Evolutionary conservation across 2,329 filamentous ascomycete species (phyloP), one percentile per base, ranked within the genome.

Genomic region (Seiridium unicorne): DNA sequence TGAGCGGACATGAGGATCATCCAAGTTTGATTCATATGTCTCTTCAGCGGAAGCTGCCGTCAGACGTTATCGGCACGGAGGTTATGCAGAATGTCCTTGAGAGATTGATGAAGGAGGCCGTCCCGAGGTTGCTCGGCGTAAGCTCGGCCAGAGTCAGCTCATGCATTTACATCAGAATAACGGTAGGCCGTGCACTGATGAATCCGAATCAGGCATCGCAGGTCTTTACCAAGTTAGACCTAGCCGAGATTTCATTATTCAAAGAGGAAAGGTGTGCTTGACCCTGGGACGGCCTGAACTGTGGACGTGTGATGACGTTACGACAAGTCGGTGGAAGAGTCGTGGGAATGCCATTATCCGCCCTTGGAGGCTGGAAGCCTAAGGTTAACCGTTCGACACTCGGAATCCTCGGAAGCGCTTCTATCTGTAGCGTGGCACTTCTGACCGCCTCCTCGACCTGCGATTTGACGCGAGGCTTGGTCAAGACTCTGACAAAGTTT

Each of bases 91-190:
- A 26, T 42, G 38, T 42, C 38, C 7, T 8, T 8, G 38, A 42
- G 13, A 42, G 7, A 42, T 13, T 2, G 38, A 42, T 8, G 7
- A 42, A 8, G 38, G 7, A 8, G 38, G 13, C 13, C 13, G 7
- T 42, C 13, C 38, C 38, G 38, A 42, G 38, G 38, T 42, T 42
- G 7, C 38, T 59, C 58, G 58, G 58, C 18, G 58, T 42, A 55
- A 59, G 36, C 58, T 59, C 58, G 58, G 58, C 51, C 42, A 54
- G 26, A 38, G 51, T 44, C 42, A 26, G 13, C 38, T 13, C 32
- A 31, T 46, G 54, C 26, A 47, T 34, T 18, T 18, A 46, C 13
- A 9, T 40, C 32, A 46, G 34, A 56, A 56, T 42, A 40, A 40
- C 26, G 10, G 18, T 26, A 34, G 13, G 26, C 40, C 40, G 40